A percentile compares a stretch with the other conserved stretches of the same genome.
Conservation (phyloP, 2,329 filamentous ascomycete species). For the Curvularia sp. region DNA sequence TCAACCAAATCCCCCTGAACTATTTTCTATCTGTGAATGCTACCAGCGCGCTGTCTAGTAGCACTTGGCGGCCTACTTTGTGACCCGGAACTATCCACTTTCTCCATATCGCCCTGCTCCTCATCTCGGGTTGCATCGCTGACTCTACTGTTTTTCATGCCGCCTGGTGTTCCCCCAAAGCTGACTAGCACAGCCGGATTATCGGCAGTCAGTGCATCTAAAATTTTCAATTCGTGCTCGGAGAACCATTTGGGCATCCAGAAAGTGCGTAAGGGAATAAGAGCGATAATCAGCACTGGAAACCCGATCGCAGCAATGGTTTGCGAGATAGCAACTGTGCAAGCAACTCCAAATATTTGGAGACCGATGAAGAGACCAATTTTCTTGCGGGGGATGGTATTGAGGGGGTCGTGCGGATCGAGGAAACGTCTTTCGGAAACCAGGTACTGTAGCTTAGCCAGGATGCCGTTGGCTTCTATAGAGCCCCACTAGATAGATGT, state of each 20-base stretch:
- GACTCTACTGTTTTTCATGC: constrained; percentile 23
- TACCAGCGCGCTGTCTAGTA: constrained; percentile 33
- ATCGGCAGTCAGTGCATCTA: constrained; percentile 62
- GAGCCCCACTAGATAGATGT: constrained; percentile 49
- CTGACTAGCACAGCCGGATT: constrained; percentile 60
- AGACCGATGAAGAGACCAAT: constrained; percentile 59
- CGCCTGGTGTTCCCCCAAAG: constrained; percentile 56
- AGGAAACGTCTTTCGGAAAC: constrained; percentile 57
- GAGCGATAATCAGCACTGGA: constrained; percentile 61
- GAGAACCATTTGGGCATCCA: constrained; percentile 60
- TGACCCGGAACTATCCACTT: constrained; percentile 10
- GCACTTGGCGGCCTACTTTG: constrained; percentile 22
- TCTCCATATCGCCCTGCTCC: constrained; percentile 9
- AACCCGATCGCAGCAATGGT: constrained; percentile 65
- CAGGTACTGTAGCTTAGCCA: constrained; percentile 57
- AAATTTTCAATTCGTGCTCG: constrained; percentile 54
- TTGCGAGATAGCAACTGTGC: constrained; percentile 62
- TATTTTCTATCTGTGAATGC: constrained; percentile 15
- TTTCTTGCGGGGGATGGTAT: constrained; percentile 52
- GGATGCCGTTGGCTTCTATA: constrained; percentile 57
- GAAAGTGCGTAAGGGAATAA: constrained; percentile 62
- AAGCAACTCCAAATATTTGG: constrained; percentile 58
- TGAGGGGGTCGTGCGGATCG: constrained; percentile 56
- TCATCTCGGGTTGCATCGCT: constrained; percentile 26
- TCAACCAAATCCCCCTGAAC: not conserved